Evolutionary conservation across 2,329 filamentous ascomycete species (phyloP).

Genomic region (Microdochium nivale): DNA sequence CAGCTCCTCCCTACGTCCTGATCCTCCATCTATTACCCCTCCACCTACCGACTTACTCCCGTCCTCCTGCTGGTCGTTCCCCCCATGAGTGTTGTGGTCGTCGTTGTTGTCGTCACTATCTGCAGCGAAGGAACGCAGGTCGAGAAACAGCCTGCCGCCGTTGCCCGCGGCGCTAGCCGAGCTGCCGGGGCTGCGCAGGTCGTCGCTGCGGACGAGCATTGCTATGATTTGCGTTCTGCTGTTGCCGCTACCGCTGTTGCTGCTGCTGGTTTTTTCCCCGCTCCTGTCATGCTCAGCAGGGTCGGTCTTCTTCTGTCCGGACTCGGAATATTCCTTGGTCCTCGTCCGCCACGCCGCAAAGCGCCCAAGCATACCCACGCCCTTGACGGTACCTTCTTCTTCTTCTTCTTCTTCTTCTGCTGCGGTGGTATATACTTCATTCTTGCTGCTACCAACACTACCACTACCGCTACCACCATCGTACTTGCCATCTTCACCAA

Average conservation of each 20-base stretch:
- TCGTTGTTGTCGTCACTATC: constrained; percentile 16
- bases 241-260: neutral
- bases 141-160: constrained; percentile 37
- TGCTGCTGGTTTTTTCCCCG: constrained; percentile 1
- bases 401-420: too few species aligned
- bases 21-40: constrained; percentile 11
- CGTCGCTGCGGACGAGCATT: constrained; percentile 31
- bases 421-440: too few species aligned
- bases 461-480: too few species aligned
- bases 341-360: too few species aligned
- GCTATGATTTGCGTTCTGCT: constrained; percentile 25
- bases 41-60: constrained; percentile 6
- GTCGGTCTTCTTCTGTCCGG: constrained; percentile 3
- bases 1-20: constrained; percentile 23
- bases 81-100: neutral
- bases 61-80: neutral
- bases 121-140: constrained; percentile 26
- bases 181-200: constrained; percentile 29
- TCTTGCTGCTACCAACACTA: too few species aligned
- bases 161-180: constrained; percentile 33
- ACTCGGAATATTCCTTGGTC: too few species aligned
- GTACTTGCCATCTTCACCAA: neutral
- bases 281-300: constrained; percentile 3
- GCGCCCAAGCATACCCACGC: constrained; percentile 11
- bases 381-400: too few species aligned